These are phyloP conservation scores for Leucaena leucocephala DNA, from an alignment of 306 rosid genomes.

Conservation along the genomic window DNA sequence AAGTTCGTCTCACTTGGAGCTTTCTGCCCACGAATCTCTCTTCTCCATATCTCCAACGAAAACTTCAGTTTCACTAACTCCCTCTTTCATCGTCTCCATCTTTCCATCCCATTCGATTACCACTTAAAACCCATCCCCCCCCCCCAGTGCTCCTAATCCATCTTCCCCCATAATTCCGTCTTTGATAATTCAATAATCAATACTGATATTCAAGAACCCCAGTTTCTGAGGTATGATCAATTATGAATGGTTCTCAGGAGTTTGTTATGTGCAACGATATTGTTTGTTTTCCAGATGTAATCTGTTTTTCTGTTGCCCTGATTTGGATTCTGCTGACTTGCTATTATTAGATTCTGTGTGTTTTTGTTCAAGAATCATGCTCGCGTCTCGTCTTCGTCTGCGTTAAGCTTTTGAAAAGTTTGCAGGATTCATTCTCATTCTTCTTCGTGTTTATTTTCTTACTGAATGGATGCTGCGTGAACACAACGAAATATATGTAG, in stretches of 20 bases:
- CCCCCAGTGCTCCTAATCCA: slow-evolving; percentile 51
- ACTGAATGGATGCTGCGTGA: slow-evolving; percentile 26
- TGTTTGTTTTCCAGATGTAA: background rate
- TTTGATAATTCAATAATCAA: slow-evolving; percentile 22
- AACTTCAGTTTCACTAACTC: slow-evolving; percentile 62
- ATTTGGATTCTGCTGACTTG: slow-evolving; percentile 32
- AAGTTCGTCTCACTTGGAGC: slow-evolving; percentile 46
- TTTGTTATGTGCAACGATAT: slow-evolving; percentile 38
- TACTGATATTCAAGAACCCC: slow-evolving; percentile 29
- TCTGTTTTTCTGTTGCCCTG: slow-evolving; percentile 28
- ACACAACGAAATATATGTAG: background rate
- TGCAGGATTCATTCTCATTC: slow-evolving; percentile 31
- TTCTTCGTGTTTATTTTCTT: slow-evolving; percentile 23
- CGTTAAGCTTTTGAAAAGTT: slow-evolving; percentile 29
- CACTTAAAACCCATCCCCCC: slow-evolving; percentile 41
- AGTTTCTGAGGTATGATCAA: slow-evolving; percentile 34
- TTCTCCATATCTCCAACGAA: slow-evolving; percentile 47
- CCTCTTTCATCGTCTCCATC: slow-evolving; percentile 68
- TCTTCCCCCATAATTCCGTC: slow-evolving; percentile 42
- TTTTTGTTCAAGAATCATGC: slow-evolving; percentile 28
- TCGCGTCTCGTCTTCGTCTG: slow-evolving; percentile 38
- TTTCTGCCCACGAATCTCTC: slow-evolving; percentile 54
- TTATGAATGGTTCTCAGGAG: slow-evolving; percentile 18
- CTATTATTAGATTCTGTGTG: slow-evolving; percentile 36
- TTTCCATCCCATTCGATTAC: slow-evolving; percentile 25